Evolutionary conservation across 805 yeast genomes (phyloP).

Genomic region (Maudiozyma turicensis): DNA sequence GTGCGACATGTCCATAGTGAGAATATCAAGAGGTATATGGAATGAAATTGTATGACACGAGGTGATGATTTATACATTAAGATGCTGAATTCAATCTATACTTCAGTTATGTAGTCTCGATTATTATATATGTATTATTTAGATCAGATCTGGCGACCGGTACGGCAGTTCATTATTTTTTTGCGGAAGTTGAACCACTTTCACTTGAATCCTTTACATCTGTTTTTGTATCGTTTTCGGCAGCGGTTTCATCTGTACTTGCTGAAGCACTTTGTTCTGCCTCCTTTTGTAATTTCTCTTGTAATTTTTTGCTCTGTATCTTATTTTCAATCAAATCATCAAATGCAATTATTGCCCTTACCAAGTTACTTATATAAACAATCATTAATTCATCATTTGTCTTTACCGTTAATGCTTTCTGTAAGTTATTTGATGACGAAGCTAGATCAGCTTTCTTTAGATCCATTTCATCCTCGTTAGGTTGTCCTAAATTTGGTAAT

Average conservation of each 20-base stretch:
- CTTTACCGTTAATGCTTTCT: slow-evolving; percentile 78
- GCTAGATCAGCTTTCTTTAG: slow-evolving; percentile 22
- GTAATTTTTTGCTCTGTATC: slow-evolving; percentile 60
- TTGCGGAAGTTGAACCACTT: not conserved
- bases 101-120: too few relatives aligned
- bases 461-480: slow-evolving; percentile 28
- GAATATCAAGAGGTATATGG: too few relatives aligned
- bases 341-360: slow-evolving; percentile 90
- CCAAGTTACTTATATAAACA: slow-evolving; percentile 79
- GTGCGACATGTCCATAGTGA: too few relatives aligned
- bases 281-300: slow-evolving; percentile 29
- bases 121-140: too few relatives aligned
- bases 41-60: too few relatives aligned
- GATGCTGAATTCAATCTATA: too few relatives aligned
- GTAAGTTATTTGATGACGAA: slow-evolving; percentile 40
- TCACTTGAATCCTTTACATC: not conserved
- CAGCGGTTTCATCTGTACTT: not conserved
- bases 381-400: slow-evolving; percentile 96
- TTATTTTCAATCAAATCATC: slow-evolving; percentile 95
- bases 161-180: not conserved
- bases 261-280: slow-evolving; percentile 15
- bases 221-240: not conserved
- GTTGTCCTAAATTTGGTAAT: slow-evolving; percentile 61
- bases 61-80: too few relatives aligned
- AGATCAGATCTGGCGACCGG: too few relatives aligned